These are phyloP conservation scores for Bacidia rubella DNA, from an alignment of 495 filamentous ascomycete species.

Conservation along the genomic window DNA sequence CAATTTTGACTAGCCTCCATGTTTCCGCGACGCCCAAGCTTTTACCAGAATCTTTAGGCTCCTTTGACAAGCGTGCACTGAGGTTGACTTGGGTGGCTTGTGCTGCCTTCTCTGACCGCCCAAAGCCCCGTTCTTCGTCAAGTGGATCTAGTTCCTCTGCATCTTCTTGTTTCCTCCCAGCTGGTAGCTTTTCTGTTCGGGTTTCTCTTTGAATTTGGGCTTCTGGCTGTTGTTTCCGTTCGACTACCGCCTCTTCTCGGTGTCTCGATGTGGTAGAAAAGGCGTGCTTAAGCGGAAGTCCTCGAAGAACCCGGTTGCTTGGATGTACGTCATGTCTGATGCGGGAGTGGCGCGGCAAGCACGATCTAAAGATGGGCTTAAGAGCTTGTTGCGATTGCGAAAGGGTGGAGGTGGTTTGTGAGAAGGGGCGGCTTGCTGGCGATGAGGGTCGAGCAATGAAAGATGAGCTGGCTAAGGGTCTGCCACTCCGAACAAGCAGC, in stretches of 20 bases:
- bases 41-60: slow-evolving; percentile 49
- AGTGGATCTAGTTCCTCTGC: slow-evolving; percentile 29
- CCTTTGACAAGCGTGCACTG: slow-evolving; percentile 71
- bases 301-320: neutral
- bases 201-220: neutral
- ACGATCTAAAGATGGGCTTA: neutral
- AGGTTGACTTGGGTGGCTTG: slow-evolving; percentile 86
- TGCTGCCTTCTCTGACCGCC: slow-evolving; percentile 60
- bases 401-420: neutral
- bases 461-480: slow-evolving; percentile 1
- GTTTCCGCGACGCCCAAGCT: slow-evolving; percentile 60
- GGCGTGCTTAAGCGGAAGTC: slow-evolving; percentile 1
- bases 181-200: neutral
- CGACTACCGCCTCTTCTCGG: slow-evolving; percentile 3
- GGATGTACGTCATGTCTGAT: no score
- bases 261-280: slow-evolving; percentile 10
- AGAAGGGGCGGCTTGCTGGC: neutral
- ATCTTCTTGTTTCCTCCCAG: slow-evolving; percentile 13
- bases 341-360: neutral
- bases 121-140: slow-evolving; percentile 46
- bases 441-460: neutral
- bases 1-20: slow-evolving; percentile 79
- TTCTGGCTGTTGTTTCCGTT: neutral
- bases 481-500: slow-evolving; percentile 17
- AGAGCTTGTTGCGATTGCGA: neutral